Evolutionary conservation across 2,329 filamentous ascomycete genomes (phyloP).

Genomic region (Exophiala oligosperma): DNA sequence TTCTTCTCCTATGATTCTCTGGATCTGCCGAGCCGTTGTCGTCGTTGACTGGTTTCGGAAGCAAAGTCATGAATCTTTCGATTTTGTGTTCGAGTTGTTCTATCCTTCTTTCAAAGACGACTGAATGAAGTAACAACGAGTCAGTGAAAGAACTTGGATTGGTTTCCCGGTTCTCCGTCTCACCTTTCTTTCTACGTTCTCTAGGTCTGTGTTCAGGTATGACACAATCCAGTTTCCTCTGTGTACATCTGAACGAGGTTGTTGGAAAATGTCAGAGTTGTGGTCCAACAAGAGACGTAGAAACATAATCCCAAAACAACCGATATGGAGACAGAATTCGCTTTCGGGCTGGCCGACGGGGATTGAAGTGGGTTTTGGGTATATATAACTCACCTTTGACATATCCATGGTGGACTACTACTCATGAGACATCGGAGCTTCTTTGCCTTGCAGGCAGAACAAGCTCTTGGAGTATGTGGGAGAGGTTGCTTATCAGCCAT

Average conservation of each 20-base stretch:
- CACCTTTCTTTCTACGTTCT: neutral
- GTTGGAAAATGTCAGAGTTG: neutral
- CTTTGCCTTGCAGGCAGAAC: neutral
- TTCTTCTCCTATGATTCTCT: no score
- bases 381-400: neutral
- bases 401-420: neutral
- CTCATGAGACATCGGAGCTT: neutral
- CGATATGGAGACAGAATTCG: neutral
- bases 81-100: neutral
- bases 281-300: neutral
- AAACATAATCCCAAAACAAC: neutral
- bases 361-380: no score
- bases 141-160: neutral
- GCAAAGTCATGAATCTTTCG: neutral
- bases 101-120: neutral
- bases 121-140: neutral
- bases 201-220: neutral
- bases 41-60: neutral
- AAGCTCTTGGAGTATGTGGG: neutral
- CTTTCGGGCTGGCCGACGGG: no score
- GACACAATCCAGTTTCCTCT: neutral
- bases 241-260: neutral
- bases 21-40: neutral
- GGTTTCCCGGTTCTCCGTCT: neutral
- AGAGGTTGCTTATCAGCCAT: neutral